phyloP scores from a whole-genome alignment of 2,329 filamentous ascomycete species.

The Aspergillus sp. region DNA sequence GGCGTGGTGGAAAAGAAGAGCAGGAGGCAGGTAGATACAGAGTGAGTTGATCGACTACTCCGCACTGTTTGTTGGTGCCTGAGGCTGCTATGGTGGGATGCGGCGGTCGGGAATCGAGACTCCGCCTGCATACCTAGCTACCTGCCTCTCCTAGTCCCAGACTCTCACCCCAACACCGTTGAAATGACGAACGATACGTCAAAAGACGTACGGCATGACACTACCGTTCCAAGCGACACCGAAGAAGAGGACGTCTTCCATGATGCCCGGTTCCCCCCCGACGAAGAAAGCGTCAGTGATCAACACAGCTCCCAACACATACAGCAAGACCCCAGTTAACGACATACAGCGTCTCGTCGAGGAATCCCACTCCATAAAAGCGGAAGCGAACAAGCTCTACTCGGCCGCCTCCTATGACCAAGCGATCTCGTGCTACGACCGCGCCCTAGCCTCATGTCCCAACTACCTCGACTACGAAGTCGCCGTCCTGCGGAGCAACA shows the following conservation, averaged over 20 bases:
- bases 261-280: slow-evolving; percentile 43
- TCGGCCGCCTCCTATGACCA: slow-evolving; percentile 66
- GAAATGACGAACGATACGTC: slow-evolving; percentile 12
- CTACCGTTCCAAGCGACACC: slow-evolving; percentile 23
- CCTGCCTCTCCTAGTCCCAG: no score
- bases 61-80: neutral
- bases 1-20: neutral
- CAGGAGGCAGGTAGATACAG: neutral
- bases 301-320: slow-evolving; percentile 2
- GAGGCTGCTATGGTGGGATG: neutral
- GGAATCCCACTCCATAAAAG: slow-evolving; percentile 71
- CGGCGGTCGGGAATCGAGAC: neutral
- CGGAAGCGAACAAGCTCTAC: slow-evolving; percentile 78
- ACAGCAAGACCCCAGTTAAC: neutral
- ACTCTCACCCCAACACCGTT: no score
- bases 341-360: slow-evolving; percentile 58
- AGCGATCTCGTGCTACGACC: slow-evolving; percentile 79
- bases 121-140: no score
- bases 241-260: slow-evolving; percentile 41
- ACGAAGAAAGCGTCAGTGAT: slow-evolving; percentile 46
- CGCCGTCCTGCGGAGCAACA: slow-evolving; percentile 83
- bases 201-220: neutral
- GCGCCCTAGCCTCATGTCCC: slow-evolving; percentile 74
- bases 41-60: neutral
- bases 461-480: slow-evolving; percentile 84